phyloP scores from a whole-genome alignment of 2,329 filamentous ascomycete species.

The Hypoxylon sp. region DNA sequence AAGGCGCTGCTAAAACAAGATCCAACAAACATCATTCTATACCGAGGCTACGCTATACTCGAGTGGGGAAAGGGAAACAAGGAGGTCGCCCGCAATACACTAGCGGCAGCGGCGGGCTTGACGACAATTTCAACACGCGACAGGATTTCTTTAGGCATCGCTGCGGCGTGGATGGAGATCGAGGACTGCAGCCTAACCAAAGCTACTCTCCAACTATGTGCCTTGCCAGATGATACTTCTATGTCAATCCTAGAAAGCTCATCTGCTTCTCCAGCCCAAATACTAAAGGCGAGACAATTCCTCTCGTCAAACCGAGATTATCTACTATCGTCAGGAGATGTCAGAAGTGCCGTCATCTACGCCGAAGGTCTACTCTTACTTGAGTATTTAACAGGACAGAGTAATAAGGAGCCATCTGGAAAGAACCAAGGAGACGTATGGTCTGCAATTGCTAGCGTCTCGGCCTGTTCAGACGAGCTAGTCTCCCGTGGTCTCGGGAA shows the following conservation, averaged over 20 bases:
- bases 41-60: constrained; percentile 82
- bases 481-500: constrained; percentile 52
- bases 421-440: constrained; percentile 67
- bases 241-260: constrained; percentile 30
- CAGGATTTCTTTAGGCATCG: constrained; percentile 64
- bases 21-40: constrained; percentile 74
- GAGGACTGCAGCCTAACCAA: constrained; percentile 52
- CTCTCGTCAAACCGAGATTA: constrained; percentile 68
- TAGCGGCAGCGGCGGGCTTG: constrained; percentile 71
- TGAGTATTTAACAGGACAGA: constrained; percentile 69
- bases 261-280: constrained; percentile 52
- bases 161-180: constrained; percentile 78
- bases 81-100: constrained; percentile 72
- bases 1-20: constrained; percentile 79
- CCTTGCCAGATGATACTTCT: constrained; percentile 52
- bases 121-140: constrained; percentile 40
- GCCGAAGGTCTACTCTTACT: constrained; percentile 75
- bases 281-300: constrained; percentile 67
- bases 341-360: constrained; percentile 64
- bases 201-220: constrained; percentile 58
- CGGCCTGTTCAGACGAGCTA: constrained; percentile 59
- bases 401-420: constrained; percentile 59
- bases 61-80: constrained; percentile 71
- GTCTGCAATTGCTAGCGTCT: constrained; percentile 60
- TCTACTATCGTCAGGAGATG: constrained; percentile 63